Evolutionary conservation across 1,139 yeast species (phyloP), one percentile per base, ranked within the genome.

Genomic region (Nakaseomyces uthaithaninus): DNA sequence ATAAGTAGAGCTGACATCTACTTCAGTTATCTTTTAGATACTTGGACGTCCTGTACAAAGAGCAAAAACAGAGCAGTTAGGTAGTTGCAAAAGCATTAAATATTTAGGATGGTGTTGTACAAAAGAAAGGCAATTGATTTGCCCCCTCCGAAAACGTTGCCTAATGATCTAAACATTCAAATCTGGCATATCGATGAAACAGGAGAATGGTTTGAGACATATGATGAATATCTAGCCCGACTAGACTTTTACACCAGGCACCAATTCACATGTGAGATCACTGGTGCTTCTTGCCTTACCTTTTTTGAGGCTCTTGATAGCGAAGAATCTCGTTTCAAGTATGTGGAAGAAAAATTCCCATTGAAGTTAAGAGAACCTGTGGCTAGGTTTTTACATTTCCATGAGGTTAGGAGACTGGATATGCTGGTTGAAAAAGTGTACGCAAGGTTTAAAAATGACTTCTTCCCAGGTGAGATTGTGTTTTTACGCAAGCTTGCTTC

Each of bases 201-300:
- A 2, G 80, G 79, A 40, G 97, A 91, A 65, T 89, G 94, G 85
- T 91, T 87, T 59, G 53, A 67, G 17, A 67, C 69, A 10, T 91
- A 91, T 59, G 87, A 81, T 41, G 85, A 77, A 9, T 91, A 84
- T 57, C 65, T 91, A 42, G 63, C 64, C 14, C 64, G 89, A 41
- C 63, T 81, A 66, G 87, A 82, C 59, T 82, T 79, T 60, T 83
- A 81, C 60, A 72, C 71, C 47, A 73, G 77, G 45, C 76, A 77
- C 49, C 82, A 85, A 59, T 91, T 91, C 64, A 94, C 87, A 5
- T 91, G 97, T 65, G 98, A 91, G 65, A 81, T 91, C 42, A 86
- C 96, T 0, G 98, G 98, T 19, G 86, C 87, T 54, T 82, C 95
- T 15, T 82, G 94, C 54, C 69, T 89, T 43, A 85, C 95, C 0